Conservation (phyloP, 2,329 filamentous ascomycete genomes). For the Pseudogymnoascus sp. region DNA sequence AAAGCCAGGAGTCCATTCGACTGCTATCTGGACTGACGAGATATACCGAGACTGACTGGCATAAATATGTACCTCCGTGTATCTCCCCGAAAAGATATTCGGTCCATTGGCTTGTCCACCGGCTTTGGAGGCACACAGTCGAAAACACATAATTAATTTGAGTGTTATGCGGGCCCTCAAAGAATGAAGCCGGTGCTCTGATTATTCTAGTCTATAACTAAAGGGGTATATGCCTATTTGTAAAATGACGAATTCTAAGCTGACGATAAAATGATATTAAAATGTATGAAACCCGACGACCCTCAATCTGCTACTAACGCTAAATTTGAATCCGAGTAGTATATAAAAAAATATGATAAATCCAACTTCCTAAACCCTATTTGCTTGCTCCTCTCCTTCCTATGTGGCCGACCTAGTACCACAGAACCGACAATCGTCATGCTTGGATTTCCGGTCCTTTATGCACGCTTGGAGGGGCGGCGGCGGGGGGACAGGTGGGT, state of each 20-base stretch:
- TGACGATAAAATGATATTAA: not conserved
- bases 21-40: not conserved
- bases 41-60: constrained; percentile 11
- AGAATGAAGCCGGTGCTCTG: not conserved
- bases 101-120: not conserved
- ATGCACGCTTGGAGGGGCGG: constrained; percentile 11
- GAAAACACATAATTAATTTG: not conserved
- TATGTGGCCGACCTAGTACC: not conserved
- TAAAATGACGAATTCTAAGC: not conserved
- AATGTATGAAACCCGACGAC: not conserved
- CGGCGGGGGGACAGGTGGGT: not conserved
- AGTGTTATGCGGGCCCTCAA: not conserved
- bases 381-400: not conserved
- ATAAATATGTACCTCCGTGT: constrained; percentile 7
- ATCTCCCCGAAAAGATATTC: constrained; percentile 9
- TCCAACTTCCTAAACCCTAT: not conserved
- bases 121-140: not conserved
- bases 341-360: not conserved
- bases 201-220: not conserved
- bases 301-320: not conserved
- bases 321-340: not conserved
- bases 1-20: constrained; percentile 12
- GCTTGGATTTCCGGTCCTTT: not conserved
- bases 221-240: too few species aligned
- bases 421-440: not conserved